Evolutionary conservation across 371 early-diverging fungal species (phyloP).

Genomic region (Apophysomyces variabilis): DNA sequence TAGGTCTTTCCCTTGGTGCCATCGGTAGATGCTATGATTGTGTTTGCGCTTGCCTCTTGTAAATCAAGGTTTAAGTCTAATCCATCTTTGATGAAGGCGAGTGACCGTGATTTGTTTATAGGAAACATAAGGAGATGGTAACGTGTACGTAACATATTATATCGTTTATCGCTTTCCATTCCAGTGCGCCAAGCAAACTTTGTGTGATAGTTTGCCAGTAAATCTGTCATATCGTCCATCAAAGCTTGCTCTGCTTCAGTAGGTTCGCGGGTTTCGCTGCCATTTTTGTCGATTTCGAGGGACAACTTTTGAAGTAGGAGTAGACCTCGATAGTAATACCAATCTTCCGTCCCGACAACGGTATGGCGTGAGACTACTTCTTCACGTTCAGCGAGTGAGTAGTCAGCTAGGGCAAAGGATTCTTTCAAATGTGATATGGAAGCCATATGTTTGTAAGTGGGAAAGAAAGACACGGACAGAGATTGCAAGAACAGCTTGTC

Average conservation of each 20-base stretch:
- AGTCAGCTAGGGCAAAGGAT: constrained; percentile 19
- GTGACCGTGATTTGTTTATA: constrained; percentile 23
- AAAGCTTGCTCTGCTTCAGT: constrained; percentile 26
- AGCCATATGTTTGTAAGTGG: constrained; percentile 7
- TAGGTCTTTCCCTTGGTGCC: background rate
- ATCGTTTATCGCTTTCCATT: background rate
- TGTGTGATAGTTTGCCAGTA: constrained; percentile 13
- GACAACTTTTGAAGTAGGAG: constrained; percentile 39
- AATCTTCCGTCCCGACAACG: constrained; percentile 34
- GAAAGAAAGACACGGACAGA: background rate
- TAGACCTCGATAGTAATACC: constrained; percentile 41
- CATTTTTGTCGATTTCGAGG: constrained; percentile 17
- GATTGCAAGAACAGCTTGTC: too few relatives aligned
- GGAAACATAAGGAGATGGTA: constrained; percentile 41
- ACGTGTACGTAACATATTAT: constrained; percentile 31
- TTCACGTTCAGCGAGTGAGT: constrained; percentile 17
- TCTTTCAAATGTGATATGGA: constrained; percentile 22
- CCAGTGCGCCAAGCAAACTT: background rate
- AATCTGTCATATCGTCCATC: constrained; percentile 20
- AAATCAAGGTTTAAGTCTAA: constrained; percentile 13
- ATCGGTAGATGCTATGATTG: background rate
- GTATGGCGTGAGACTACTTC: constrained; percentile 22
- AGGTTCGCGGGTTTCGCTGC: constrained; percentile 23
- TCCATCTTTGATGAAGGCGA: constrained; percentile 28
- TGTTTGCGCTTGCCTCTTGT: background rate